Evolutionary conservation across 257 asterid genomes (phyloP).

Genomic region (Fraxinus pennsylvanica): DNA sequence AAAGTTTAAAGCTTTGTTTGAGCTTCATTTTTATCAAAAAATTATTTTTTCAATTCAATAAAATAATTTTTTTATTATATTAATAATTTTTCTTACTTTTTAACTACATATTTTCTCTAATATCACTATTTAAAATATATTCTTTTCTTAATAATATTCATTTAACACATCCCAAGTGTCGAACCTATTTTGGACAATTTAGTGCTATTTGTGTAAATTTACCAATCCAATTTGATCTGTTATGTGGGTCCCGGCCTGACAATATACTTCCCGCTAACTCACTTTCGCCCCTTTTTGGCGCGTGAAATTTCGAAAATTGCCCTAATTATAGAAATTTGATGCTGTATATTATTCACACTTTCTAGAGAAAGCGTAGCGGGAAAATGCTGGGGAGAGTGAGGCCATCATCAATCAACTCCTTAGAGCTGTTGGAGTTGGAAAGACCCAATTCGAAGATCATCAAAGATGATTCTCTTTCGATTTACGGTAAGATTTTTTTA

Average conservation of each 20-base stretch:
- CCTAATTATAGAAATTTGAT: neutral
- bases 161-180: too few relatives aligned
- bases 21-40: too few relatives aligned
- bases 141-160: too few relatives aligned
- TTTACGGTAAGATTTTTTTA: constrained; percentile 54
- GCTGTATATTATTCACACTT: too few relatives aligned
- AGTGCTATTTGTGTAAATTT: neutral
- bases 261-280: neutral
- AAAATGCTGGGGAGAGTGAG: constrained; percentile 68
- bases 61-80: too few relatives aligned
- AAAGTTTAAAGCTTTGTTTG: too few relatives aligned
- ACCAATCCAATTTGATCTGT: neutral
- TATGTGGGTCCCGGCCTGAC: neutral
- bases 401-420: constrained; percentile 51
- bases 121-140: too few relatives aligned
- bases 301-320: neutral
- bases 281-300: neutral
- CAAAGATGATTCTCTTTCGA: constrained; percentile 77
- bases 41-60: too few relatives aligned
- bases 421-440: constrained; percentile 66
- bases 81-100: too few relatives aligned
- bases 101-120: too few relatives aligned
- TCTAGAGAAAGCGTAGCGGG: constrained; percentile 6
- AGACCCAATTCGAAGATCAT: constrained; percentile 54
- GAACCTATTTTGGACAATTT: too few relatives aligned